Evolutionary conservation across 768 basidiomycete species (phyloP), one percentile per base, ranked within the genome.

Genomic region (Lentinula edodes): DNA sequence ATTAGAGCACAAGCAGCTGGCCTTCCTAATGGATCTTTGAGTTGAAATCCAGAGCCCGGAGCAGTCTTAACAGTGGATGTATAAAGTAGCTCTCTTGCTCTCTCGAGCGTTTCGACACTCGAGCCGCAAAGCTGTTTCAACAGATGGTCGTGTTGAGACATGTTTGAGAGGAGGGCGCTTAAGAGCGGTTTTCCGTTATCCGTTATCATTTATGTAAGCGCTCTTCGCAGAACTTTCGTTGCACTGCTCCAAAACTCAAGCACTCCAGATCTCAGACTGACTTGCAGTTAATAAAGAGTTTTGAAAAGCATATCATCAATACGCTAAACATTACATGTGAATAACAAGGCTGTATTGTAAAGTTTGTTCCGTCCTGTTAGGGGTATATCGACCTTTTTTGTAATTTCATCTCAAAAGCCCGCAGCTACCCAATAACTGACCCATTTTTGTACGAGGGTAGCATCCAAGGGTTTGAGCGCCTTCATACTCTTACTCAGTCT

Each of bases 1-100:
- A 85, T 67, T 57, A 75, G 74, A 32, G 81, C 78, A 63, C 82
- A 84, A 35, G 82, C 78, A 5, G 83, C 81, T 16, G 80, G 74
- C 35, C 83, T 60, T 20, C 79, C 83, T 3, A 71, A 70, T 2
- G 67, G 72, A 20, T 75, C 63, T 3, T 77, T 74, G 3, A 83
- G 62, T 18, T 78, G 73, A 58, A 74, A 75, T 6, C 84, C 84
- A 7, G 82, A 80, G n/a, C 83, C 83, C 15, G 74, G 77, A 1
- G 69, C 74, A 13, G 82, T 84, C 64, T 73, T 80, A 4, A 74
- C 65, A 50, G 73, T 70, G 1, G 78, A 79, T 2, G 70, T 62
- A 12, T 74, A 71, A 2, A 80, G 57, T 5, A 83, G 64, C 0
- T 62, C 62, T 16, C 66, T 70, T 1, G 80, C 73, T 58, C 71